Percentiles rank a stretch among this genome's conserved stretches.
Evolutionary conservation across 164 flowering plant genomes (phyloP).

Genomic region (Echeveria elegans): DNA sequence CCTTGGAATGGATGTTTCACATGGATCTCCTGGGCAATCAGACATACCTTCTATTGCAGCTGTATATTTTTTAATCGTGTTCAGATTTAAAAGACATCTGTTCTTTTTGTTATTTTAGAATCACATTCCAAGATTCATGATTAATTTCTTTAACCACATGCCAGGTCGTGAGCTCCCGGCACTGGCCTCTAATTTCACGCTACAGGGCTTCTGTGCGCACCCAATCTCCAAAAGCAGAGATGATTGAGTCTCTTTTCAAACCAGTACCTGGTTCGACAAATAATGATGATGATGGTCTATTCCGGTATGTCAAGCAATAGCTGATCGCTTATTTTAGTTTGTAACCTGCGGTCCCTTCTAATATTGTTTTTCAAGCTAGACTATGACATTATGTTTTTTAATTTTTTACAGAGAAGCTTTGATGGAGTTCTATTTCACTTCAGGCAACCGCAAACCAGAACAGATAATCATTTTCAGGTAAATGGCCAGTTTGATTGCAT

Average conservation of each 20-base stretch:
- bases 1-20: slow-evolving; percentile 95
- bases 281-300: slow-evolving; percentile 54
- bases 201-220: slow-evolving; percentile 86
- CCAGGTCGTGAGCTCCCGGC: slow-evolving; percentile 87
- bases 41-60: slow-evolving; percentile 93
- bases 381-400: no score
- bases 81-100: no score
- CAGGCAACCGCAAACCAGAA: slow-evolving; percentile 71
- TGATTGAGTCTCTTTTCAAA: slow-evolving; percentile 62
- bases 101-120: no score
- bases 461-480: slow-evolving; percentile 89
- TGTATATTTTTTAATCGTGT: slow-evolving; percentile 39
- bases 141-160: no score
- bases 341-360: neutral
- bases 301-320: no score
- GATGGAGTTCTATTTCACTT: slow-evolving; percentile 62
- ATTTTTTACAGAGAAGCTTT: slow-evolving; percentile 84
- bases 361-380: no score
- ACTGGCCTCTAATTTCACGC: slow-evolving; percentile 78
- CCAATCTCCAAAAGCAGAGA: slow-evolving; percentile 77
- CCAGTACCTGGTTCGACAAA: slow-evolving; percentile 35
- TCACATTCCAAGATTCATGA: no score
- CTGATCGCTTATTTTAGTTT: no score
- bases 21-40: slow-evolving; percentile 90
- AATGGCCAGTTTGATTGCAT: no score